A percentile compares a stretch with the other conserved stretches of the same genome.
These are phyloP conservation scores for Prunus yedoensis DNA, from an alignment of 331 rosid species.

Conservation along the genomic window DNA sequence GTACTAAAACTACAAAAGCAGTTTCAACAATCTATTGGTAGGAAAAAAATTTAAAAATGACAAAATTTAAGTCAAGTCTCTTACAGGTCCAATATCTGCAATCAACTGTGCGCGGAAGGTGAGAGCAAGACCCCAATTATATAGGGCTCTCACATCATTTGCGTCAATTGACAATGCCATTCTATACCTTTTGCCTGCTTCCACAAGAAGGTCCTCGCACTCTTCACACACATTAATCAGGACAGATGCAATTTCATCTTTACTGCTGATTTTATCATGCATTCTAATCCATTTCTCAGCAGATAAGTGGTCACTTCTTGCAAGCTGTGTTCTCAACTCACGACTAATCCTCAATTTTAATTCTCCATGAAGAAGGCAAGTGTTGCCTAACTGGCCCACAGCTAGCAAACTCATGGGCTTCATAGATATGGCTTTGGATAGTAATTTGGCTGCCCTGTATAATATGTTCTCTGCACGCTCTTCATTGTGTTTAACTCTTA, in stretches of 20 bases:
- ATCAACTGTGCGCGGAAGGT: constrained; percentile 90
- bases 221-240: constrained; percentile 81
- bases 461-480: constrained; percentile 70
- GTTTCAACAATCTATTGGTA: not conserved
- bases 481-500: constrained; percentile 50
- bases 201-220: constrained; percentile 85
- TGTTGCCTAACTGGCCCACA: constrained; percentile 85
- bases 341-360: constrained; percentile 79
- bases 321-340: constrained; percentile 65
- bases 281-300: constrained; percentile 47
- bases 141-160: constrained; percentile 78
- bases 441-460: constrained; percentile 64
- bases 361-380: constrained; percentile 96
- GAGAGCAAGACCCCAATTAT: constrained; percentile 99
- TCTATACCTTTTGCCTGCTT: constrained; percentile 95
- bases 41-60: not conserved
- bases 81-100: constrained; percentile 92
- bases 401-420: constrained; percentile 95
- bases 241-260: constrained; percentile 61
- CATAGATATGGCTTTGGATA: constrained; percentile 69
- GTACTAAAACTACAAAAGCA: not conserved
- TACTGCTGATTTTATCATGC: constrained; percentile 41
- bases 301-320: constrained; percentile 42
- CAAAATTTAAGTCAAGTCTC: constrained; percentile 23
- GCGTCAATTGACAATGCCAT: constrained; percentile 88